phyloP scores from a whole-genome alignment of 2,329 filamentous ascomycete genomes.

The Fusarium sp. region DNA sequence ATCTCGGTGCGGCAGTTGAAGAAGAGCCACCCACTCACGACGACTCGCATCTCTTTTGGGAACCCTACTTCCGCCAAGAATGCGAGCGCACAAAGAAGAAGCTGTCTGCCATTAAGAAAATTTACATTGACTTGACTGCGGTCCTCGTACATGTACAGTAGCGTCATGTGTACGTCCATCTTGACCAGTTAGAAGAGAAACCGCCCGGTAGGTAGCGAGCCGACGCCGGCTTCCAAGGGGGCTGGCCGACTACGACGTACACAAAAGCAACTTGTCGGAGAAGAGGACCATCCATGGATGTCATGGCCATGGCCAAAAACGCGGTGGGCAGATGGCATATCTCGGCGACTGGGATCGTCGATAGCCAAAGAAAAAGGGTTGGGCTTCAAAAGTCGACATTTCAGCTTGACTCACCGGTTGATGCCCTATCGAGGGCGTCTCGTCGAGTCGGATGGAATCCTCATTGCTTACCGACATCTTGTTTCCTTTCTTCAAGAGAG shows the following conservation, averaged over 20 bases:
- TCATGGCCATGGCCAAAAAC: conserved; percentile 9
- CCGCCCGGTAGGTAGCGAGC: conserved; percentile 26
- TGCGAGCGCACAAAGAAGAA: conserved; percentile 7
- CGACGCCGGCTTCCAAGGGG: conserved; percentile 23
- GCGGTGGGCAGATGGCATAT: conserved; percentile 25
- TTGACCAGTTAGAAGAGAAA: conserved; percentile 29
- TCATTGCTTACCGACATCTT: conserved; percentile 7
- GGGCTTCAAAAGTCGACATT: conserved; percentile 23
- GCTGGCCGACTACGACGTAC: conserved; percentile 1
- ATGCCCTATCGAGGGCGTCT: conserved; percentile 25
- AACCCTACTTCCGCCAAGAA: conserved; percentile 16
- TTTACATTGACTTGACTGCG: background rate
- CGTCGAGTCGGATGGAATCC: conserved; percentile 9
- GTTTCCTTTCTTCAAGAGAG: background rate
- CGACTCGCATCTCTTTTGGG: conserved; percentile 10
- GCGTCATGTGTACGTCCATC: conserved; percentile 36
- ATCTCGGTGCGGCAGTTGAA: conserved; percentile 20
- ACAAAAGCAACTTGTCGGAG: conserved; percentile 22
- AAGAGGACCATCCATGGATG: conserved; percentile 23
- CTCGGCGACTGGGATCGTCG: conserved; percentile 18
- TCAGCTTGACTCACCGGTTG: conserved; percentile 21
- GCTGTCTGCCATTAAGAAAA: background rate
- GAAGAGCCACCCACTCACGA: conserved; percentile 8
- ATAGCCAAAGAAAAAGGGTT: conserved; percentile 11
- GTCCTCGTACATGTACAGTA: conserved; percentile 35